phyloP scores from a whole-genome alignment of 371 early-diverging fungal genomes.

The Rhizopus delemar region DNA sequence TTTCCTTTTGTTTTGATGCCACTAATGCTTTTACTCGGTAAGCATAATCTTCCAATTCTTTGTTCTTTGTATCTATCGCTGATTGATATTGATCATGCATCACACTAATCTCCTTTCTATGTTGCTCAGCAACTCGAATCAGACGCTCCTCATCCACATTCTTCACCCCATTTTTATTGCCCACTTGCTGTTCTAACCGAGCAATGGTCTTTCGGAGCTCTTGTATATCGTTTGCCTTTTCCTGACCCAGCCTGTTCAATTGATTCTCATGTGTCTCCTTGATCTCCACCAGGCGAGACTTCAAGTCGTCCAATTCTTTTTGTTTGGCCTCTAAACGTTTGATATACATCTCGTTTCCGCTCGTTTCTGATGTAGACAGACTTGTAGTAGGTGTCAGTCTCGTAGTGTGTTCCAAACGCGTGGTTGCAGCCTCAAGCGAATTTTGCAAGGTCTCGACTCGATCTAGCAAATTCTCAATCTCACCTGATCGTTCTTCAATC shows the following conservation, averaged over 20 bases:
- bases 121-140: conserved; percentile 33
- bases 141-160: conserved; percentile 20
- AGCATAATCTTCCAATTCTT: conserved; percentile 44
- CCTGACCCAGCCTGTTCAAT: conserved; percentile 33
- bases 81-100: conserved; percentile 44
- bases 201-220: conserved; percentile 19
- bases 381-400: conserved; percentile 15
- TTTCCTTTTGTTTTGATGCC: conserved; percentile 38
- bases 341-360: conserved; percentile 15
- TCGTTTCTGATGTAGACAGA: neutral
- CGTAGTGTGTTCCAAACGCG: conserved; percentile 34
- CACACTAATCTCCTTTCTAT: conserved; percentile 33
- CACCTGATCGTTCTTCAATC: conserved; percentile 27
- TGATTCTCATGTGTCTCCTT: conserved; percentile 36
- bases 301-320: conserved; percentile 34
- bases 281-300: conserved; percentile 22
- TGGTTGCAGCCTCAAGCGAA: conserved; percentile 42
- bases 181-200: conserved; percentile 12
- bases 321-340: conserved; percentile 28
- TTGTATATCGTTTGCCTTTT: conserved; percentile 34
- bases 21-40: conserved; percentile 42
- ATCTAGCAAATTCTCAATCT: conserved; percentile 29
- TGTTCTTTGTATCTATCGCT: conserved; percentile 35
- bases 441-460: conserved; percentile 43
- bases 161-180: neutral